Evolutionary conservation across 495 filamentous ascomycete genomes (phyloP), one percentile per base, ranked within the genome.

Genomic region (Parmelia sp.): DNA sequence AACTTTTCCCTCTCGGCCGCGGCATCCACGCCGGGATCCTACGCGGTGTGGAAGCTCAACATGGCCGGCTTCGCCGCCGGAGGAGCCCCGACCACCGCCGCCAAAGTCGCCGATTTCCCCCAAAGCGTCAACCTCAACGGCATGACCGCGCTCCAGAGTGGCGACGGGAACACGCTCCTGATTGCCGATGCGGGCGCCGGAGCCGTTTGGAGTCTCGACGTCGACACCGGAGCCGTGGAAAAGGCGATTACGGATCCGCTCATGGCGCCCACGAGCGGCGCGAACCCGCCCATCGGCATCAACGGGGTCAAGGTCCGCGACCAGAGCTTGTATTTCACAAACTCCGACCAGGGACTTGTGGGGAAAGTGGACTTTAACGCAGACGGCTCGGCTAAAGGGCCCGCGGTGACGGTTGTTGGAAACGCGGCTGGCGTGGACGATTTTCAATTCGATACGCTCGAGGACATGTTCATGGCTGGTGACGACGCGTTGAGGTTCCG

Each of bases 301-400:
- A 78, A 79, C 59, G 77, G 77, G 1, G 17, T 79, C 7, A 70
- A 70, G 25, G 66, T 71, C 1, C 62, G 62, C 19, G 57, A 58
- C 3, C n/a, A 31, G 36, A 65, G 67, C 23, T 51, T 76, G 14
- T 78, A 74, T 67, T 79, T 77, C 69, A 73, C 73, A 64, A 78
- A 78, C 68, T 74, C 74, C 21, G 67, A 70, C 2, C 69, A 71
- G 40, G 66, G 47, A 3, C 64, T 71, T n/a, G 68, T 76, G 29
- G 76, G 71, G 23, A 65, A 66, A 11, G 64, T 74, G 0, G 35
- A 12, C 10, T 58, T 78, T 17, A 70, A 74, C 57, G 5, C 5
- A 17, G 31, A 70, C 4, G 76, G 74, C 0, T 70, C 66, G 15
- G 66, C 71, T 0, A 49, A 40, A 2, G 62, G 66, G 3, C 19